Evolutionary conservation across 495 filamentous ascomycete genomes (phyloP), one percentile per base, ranked within the genome.

Genomic region (Penicillium fimorum): DNA sequence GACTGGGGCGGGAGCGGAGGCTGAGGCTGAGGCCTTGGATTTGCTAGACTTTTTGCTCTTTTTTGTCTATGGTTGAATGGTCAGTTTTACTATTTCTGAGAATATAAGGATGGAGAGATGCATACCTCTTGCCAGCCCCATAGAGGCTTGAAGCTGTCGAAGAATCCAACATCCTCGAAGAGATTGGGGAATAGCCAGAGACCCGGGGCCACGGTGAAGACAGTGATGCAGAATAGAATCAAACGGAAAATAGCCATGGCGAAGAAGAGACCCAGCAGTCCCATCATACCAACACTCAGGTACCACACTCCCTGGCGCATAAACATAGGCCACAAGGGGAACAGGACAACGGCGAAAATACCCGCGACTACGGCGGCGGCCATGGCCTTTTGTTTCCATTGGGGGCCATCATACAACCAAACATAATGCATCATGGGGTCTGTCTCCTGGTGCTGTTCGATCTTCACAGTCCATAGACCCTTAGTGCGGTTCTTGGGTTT

Each of bases 71-170:
- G 58, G 25, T 57, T 22, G 29, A 20, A 18, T 3, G 5, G 40
- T 55, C 38, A 64, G 55, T 32, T 58, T 41, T 4, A 20, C 5
- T 9, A 12, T 5, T 12, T 2, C 6, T 0, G 12, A 35, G 0
- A 33, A 0, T 50, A 6, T 5, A 9, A 4, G 4, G 20, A 42
- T 12, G 49, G 41, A 41, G 44, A 59, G 33, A 52, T 29, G 38
- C 50, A 57, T 72, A 96, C 94, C 87, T 97, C 91, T 71, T 97
- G 94, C 95, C 95, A 99, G 48, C 89, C 95, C 93, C 95, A 97
- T 33, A 94, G 70, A 25, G 95, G 95, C 74, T 88, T 88, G 79
- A 99, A 99, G 72, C 89, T 95, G 58, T 99, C 95, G 66, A 97
- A 87, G 73, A 99, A 97, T 8, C 93, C 94, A 43, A 99, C 95